These are phyloP conservation scores for Saprolegnia parasitica DNA, from an alignment of 352 stramenopile genomes.

Conservation along the genomic window DNA sequence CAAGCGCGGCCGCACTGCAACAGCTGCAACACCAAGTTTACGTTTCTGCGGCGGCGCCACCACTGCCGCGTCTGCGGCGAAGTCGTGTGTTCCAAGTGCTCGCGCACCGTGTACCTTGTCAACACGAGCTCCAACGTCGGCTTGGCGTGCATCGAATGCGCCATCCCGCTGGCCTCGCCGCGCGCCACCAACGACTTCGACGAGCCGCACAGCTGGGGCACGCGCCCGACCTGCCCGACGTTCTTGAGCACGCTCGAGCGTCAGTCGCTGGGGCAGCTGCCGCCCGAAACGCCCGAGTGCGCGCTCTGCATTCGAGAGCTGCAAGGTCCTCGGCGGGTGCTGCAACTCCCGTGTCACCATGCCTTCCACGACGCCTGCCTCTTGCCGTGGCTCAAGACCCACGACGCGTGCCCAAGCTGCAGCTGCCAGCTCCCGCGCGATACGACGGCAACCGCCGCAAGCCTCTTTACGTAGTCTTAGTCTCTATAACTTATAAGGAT, in stretches of 20 bases:
- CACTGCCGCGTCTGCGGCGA: constrained; percentile 84
- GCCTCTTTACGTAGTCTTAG: not conserved
- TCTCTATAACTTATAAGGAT: not conserved
- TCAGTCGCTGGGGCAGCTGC: not conserved
- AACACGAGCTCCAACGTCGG: not conserved
- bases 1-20: constrained; percentile 71
- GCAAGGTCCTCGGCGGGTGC: not conserved
- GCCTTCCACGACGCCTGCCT: not conserved
- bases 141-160: not conserved
- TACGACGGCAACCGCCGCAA: not conserved
- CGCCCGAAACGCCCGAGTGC: not conserved
- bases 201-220: not conserved
- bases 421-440: not conserved
- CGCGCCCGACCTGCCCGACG: not conserved
- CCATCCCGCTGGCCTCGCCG: not conserved
- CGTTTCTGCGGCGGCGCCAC: constrained; percentile 80
- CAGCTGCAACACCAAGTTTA: constrained; percentile 71
- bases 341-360: not conserved
- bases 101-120: not conserved
- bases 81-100: constrained; percentile 84
- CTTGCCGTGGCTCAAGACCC: not conserved
- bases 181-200: not conserved
- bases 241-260: not conserved
- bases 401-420: not conserved
- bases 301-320: not conserved